A percentile compares a stretch with the other conserved stretches of the same genome.
phyloP scores from a whole-genome alignment of 202 grass and related monocot species.

The Zizania palustris region DNA sequence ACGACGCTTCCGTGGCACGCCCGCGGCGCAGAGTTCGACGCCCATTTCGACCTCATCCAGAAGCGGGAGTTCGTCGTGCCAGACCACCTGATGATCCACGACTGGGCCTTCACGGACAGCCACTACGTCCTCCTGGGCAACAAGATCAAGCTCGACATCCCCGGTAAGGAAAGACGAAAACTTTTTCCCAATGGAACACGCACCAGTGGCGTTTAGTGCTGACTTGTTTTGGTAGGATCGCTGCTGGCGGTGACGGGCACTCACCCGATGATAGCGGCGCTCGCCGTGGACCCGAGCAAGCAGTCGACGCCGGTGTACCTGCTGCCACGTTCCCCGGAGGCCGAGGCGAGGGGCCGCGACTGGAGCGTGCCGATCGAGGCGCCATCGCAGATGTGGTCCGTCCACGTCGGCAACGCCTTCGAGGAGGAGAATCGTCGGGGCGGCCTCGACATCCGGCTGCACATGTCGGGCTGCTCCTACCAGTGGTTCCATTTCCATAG shows the following conservation, averaged over 20 bases:
- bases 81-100: conserved; percentile 95
- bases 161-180: conserved; percentile 43
- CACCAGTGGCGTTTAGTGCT: neutral
- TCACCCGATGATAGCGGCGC: conserved; percentile 82
- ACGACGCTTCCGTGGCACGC: neutral
- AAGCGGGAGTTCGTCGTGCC: conserved; percentile 75
- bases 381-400: conserved; percentile 68
- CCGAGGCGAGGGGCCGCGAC: conserved; percentile 38
- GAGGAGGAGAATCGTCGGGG: conserved; percentile 63
- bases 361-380: conserved; percentile 76
- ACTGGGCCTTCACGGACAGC: conserved; percentile 85
- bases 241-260: conserved; percentile 72
- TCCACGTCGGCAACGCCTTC: conserved; percentile 85
- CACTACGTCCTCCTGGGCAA: conserved; percentile 85
- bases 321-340: conserved; percentile 60
- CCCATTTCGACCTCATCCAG: conserved; percentile 56
- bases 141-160: conserved; percentile 81
- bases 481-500: conserved; percentile 86
- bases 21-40: conserved; percentile 67
- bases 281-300: conserved; percentile 65
- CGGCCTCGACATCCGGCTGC: conserved; percentile 52
- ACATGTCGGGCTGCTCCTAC: conserved; percentile 84
- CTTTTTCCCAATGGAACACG: neutral
- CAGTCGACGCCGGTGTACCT: conserved; percentile 75
- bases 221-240: conserved; percentile 51